phyloP scores from a whole-genome alignment of 495 filamentous ascomycete genomes.

The Diplogelasinospora grovesii region DNA sequence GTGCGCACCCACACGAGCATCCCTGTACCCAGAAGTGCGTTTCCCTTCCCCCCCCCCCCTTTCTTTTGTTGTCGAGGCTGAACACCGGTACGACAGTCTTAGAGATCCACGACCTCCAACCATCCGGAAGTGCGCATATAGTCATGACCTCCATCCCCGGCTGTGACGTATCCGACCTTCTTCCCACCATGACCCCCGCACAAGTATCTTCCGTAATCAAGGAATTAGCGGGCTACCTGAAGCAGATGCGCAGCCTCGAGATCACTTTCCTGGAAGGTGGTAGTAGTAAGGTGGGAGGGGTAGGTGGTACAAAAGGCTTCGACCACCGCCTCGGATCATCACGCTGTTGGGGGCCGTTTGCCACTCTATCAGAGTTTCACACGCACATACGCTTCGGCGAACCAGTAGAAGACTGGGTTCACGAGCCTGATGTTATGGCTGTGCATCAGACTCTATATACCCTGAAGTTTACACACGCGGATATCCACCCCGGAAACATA shows the following conservation, averaged over 20 bases:
- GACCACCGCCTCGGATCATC: too few relatives aligned
- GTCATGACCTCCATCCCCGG: slow-evolving; percentile 4
- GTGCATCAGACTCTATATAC: not conserved
- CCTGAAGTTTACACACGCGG: slow-evolving; percentile 1
- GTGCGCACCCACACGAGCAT: slow-evolving; percentile 6
- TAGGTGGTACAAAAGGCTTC: too few relatives aligned
- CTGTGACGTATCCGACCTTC: not conserved
- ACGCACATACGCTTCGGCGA: slow-evolving; percentile 1
- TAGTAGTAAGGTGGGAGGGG: too few relatives aligned
- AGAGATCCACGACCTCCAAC: slow-evolving; percentile 1
- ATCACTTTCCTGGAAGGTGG: too few relatives aligned
- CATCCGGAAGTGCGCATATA: not conserved
- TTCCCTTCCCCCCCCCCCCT: not conserved
- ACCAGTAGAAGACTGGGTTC: not conserved
- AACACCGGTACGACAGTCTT: not conserved
- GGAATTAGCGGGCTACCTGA: not conserved
- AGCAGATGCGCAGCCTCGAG: slow-evolving; percentile 3
- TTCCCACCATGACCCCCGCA: not conserved
- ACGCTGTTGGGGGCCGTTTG: slow-evolving; percentile 7
- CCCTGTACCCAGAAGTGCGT: slow-evolving; percentile 3
- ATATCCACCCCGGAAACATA: not conserved
- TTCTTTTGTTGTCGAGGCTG: not conserved
- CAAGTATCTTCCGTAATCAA: not conserved
- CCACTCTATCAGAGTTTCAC: not conserved
- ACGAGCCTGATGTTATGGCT: not conserved